These are phyloP conservation scores for Hanseniaspora taiwanica DNA, from an alignment of 805 yeast species.

Conservation along the genomic window DNA sequence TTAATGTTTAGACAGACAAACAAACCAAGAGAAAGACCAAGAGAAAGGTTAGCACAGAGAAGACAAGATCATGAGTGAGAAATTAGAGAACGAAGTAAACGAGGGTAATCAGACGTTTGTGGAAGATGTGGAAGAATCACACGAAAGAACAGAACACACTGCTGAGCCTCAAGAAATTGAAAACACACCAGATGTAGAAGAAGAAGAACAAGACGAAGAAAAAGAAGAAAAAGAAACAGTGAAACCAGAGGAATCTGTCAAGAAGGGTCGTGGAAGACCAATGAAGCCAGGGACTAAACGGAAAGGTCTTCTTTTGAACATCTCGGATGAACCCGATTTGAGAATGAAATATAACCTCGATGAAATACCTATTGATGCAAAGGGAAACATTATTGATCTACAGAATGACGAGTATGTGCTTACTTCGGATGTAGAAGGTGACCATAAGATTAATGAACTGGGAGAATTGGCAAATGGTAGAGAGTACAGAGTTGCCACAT, in stretches of 20 bases:
- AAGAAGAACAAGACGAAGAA: background rate
- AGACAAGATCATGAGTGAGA: background rate
- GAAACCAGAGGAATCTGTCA: no score
- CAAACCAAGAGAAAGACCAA: no score
- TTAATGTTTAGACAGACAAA: no score
- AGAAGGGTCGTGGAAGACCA: background rate
- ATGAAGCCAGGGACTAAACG: background rate
- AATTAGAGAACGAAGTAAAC: background rate
- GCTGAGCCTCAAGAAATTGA: background rate
- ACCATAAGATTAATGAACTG: constrained; percentile 47
- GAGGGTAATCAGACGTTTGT: background rate
- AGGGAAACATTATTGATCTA: constrained; percentile 53
- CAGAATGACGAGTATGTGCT: constrained; percentile 66
- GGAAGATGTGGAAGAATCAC: background rate
- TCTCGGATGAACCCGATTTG: constrained; percentile 2
- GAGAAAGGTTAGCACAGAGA: no score
- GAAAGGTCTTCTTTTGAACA: constrained; percentile 1
- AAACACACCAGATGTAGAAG: background rate
- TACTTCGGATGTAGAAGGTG: constrained; percentile 69
- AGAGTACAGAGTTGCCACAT: constrained; percentile 56
- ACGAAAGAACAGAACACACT: background rate
- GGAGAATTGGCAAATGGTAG: constrained; percentile 60
- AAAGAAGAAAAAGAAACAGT: background rate
- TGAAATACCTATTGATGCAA: constrained; percentile 38
- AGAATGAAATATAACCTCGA: constrained; percentile 3